A percentile compares a stretch with the other conserved stretches of the same genome.
Conservation (phyloP, 805 yeast species). For the Myxozyma melibiosi region DNA sequence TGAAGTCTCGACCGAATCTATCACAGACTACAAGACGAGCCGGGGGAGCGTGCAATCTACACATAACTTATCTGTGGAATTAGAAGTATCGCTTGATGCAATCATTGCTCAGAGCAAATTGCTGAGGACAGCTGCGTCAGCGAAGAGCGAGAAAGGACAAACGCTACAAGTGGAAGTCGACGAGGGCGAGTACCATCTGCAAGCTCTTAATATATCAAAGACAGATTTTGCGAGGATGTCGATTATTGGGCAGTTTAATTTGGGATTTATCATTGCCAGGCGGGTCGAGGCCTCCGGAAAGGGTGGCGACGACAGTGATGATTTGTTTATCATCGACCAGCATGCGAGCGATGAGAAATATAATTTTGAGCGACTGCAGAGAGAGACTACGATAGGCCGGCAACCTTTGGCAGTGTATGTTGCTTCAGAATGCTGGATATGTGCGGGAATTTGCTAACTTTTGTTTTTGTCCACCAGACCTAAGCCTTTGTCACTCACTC, state of each 20-base stretch:
- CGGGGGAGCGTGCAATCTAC: neutral
- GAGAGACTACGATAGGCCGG: conserved; percentile 57
- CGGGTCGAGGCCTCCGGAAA: conserved; percentile 37
- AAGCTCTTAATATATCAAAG: conserved; percentile 67
- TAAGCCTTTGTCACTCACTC: conserved; percentile 60
- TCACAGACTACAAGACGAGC: too few species aligned
- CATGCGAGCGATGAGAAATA: conserved; percentile 97
- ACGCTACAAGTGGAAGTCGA: conserved; percentile 40
- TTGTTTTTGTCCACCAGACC: conserved; percentile 40
- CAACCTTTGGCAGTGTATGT: conserved; percentile 64
- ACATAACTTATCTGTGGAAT: neutral
- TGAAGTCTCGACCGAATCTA: neutral
- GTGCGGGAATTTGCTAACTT: neutral
- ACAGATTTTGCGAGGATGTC: conserved; percentile 73
- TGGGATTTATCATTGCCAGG: conserved; percentile 87
- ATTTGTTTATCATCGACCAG: conserved; percentile 88
- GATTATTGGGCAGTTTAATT: conserved; percentile 88
- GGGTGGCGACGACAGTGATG: conserved; percentile 42
- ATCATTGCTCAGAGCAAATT: neutral
- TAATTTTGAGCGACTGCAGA: conserved; percentile 76
- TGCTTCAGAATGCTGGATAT: neutral
- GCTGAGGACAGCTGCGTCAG: neutral
- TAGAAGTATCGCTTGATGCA: neutral
- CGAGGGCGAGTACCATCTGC: conserved; percentile 57
- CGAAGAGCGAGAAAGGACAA: neutral